Conservation (phyloP, 2,329 filamentous ascomycete genomes). For the Monilinia vaccinii-corymbosi region DNA sequence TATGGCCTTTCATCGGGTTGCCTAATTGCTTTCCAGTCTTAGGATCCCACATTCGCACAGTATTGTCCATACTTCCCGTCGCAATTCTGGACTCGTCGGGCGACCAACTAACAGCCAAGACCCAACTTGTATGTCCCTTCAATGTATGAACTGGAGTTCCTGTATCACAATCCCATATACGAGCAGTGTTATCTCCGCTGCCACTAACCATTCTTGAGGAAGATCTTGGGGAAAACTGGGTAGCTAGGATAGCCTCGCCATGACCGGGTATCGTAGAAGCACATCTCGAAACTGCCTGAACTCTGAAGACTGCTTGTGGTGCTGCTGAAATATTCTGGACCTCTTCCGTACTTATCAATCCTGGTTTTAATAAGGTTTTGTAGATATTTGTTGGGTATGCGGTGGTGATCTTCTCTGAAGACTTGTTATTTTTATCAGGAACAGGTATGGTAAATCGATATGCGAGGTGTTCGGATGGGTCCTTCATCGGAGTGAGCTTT, state of each 20-base stretch:
- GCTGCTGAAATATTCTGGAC: slow-evolving; percentile 45
- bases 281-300: slow-evolving; percentile 84
- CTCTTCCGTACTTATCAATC: slow-evolving; percentile 30
- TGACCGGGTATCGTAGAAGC: slow-evolving; percentile 84
- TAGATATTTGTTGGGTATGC: slow-evolving; percentile 32
- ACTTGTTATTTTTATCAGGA: slow-evolving; percentile 33
- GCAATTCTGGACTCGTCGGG: slow-evolving; percentile 75
- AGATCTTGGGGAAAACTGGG: slow-evolving; percentile 73
- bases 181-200: slow-evolving; percentile 80
- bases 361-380: slow-evolving; percentile 37
- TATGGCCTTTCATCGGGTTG: slow-evolving; percentile 67
- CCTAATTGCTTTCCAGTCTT: slow-evolving; percentile 68
- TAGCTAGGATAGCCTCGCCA: slow-evolving; percentile 79
- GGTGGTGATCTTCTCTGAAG: slow-evolving; percentile 33
- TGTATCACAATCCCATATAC: slow-evolving; percentile 92
- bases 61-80: slow-evolving; percentile 89
- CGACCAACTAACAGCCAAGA: slow-evolving; percentile 78
- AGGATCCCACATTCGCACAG: slow-evolving; percentile 82
- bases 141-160: slow-evolving; percentile 81
- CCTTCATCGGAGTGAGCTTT: slow-evolving; percentile 28
- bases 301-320: slow-evolving; percentile 88
- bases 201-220: slow-evolving; percentile 77
- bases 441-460: slow-evolving; percentile 54
- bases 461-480: slow-evolving; percentile 52
- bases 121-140: slow-evolving; percentile 83